Evolutionary conservation across 2,329 filamentous ascomycete species (phyloP), one percentile per base, ranked within the genome.

Genomic region (Apiospora koreana): DNA sequence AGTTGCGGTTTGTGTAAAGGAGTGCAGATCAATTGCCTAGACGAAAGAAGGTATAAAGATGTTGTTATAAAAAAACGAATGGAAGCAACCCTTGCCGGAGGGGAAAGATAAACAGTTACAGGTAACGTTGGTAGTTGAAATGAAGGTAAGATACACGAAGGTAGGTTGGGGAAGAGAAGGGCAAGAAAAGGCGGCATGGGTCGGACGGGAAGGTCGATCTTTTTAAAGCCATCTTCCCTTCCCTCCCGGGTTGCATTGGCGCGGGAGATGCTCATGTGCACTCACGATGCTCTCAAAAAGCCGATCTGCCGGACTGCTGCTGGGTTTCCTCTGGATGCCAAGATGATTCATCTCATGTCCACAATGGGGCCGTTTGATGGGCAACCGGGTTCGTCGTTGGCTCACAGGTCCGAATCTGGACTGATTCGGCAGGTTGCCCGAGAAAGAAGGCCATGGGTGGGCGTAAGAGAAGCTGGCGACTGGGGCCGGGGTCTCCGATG

Each of bases 11-110:
- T 48, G 42, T 31, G n/a, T 10, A 38, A 58, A 45, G 42, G 25
- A 35, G 28, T 35, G 68, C 21, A 58, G 35, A 50, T 35, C 54
- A 25, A 43, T 69, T 31, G 43, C 46, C 31, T 21, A 43, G 58
- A 62, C 62, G 64, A 62, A 62, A 64, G 64, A 71, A 46, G 68
- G 14, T 64, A 35, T 21, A 54, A 28, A 65, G 54, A 46, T 58
- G 18, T 38, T 62, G 31, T 62, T 62, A n/a, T 62, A n/a, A 4
- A 58, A 62, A 48, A 46, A 31, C 66, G 69, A 71, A 66, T 45
- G 65, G 69, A 71, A 65, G 31, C 69, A 69, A 68, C 70, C 70
- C 70, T 71, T 42, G 54, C 70, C 70, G 67, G 70, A 69, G 68
- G 68, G 68, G 70, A 35, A 67, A 45, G 46, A 68, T 67, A 35